Evolutionary conservation across 2,329 filamentous ascomycete species (phyloP).

Genomic region (Colletotrichum godetiae): DNA sequence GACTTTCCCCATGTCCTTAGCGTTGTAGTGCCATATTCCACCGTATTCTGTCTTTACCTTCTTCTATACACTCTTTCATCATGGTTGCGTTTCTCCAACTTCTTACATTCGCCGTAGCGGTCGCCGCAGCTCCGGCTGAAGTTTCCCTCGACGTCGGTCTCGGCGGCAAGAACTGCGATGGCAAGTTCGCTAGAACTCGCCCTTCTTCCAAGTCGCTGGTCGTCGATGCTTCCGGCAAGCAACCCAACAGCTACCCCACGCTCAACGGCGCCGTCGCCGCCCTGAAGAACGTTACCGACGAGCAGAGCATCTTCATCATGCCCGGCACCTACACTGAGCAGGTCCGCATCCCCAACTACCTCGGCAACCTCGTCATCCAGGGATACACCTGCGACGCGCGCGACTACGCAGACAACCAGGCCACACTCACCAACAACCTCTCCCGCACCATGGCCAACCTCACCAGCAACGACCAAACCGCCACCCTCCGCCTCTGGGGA

Average conservation of each 20-base stretch:
- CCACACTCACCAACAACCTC: conserved; percentile 50
- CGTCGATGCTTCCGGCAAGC: conserved; percentile 24
- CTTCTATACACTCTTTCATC: background rate
- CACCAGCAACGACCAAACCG: conserved; percentile 56
- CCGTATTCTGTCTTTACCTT: background rate
- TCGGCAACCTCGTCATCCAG: conserved; percentile 59
- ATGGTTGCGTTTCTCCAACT: conserved; percentile 22
- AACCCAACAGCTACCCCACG: conserved; percentile 19
- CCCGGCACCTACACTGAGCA: conserved; percentile 63
- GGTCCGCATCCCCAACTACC: conserved; percentile 17
- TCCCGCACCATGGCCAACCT: conserved; percentile 51
- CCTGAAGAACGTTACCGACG: conserved; percentile 38
- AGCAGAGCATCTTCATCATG: conserved; percentile 63
- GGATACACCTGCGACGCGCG: conserved; percentile 61
- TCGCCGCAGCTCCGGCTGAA: background rate
- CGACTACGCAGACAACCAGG: conserved; percentile 60
- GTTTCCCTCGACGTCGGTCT: background rate
- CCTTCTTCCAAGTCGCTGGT: conserved; percentile 3
- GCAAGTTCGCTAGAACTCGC: conserved; percentile 6
- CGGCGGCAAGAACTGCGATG: conserved; percentile 13
- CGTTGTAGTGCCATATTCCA: background rate
- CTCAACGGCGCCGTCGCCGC: conserved; percentile 34
- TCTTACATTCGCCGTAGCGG: background rate
- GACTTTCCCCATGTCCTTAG: background rate
- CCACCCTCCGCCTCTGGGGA: conserved; percentile 56